Evolutionary conservation across 2,329 filamentous ascomycete species (phyloP), one percentile per base, ranked within the genome.

Genomic region (Colletotrichum abscissum): DNA sequence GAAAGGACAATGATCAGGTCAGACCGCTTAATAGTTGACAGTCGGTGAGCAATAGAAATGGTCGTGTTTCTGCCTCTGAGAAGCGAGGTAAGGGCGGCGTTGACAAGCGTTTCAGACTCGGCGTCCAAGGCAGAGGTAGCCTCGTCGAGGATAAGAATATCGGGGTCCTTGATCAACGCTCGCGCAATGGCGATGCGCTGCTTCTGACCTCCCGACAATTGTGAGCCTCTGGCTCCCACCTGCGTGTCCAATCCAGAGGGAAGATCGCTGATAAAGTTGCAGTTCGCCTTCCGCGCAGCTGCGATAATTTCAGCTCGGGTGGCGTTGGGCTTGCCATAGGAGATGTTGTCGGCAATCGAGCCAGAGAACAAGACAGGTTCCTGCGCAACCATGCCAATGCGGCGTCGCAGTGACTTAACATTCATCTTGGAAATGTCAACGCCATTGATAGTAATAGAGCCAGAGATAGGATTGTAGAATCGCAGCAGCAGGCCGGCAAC

Each of bases 101-200:
- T 99, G 73, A 99, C 97, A 3, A 98, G 89, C 0, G 97, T 98
- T 82, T 99, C 97, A 0, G 95, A 98, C 83, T 99, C 97, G 16
- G 97, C 97, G 81, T 99, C 97, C 8, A 99, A 88, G 0, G 97
- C 97, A 2, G 95, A 98, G 0, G 97, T 99, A 22, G 97, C 94
- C 87, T 99, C 97, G 80, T 99, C 97, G 1, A 99, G 90, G 74
- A 99, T 97, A 33, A 99, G 87, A 75, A 99, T 98, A 84, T 99
- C 97, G 0, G 97, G 97, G 75, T 98, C 91, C 83, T 98, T 98
- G 77, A 99, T 92, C 33, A 99, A 88, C 14, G 97, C 97, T 67
- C 97, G 91, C 5, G 97, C 97, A 81, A 99, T 99, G 49, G 97
- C 97, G 78, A 99, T 98, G 75, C 97, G 93, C 83, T 99, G 97